These are phyloP conservation scores for Rubroboletus pulcherrimus DNA, from an alignment of 768 basidiomycete genomes.

Conservation along the genomic window DNA sequence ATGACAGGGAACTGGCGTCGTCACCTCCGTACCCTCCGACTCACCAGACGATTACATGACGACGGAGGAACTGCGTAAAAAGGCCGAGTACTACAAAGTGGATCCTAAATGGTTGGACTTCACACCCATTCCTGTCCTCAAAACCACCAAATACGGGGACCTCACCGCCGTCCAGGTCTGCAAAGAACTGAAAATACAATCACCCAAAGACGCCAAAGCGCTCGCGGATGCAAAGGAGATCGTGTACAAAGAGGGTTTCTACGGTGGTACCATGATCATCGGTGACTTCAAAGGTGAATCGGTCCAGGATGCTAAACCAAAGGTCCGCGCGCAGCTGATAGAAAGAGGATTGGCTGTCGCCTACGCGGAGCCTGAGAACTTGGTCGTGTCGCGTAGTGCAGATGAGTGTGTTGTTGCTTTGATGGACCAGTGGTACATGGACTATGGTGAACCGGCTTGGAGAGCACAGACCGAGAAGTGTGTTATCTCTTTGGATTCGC, in stretches of 20 bases:
- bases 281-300: slow-evolving; percentile 87
- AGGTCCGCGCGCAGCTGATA: slow-evolving; percentile 84
- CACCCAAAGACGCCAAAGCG: slow-evolving; percentile 90
- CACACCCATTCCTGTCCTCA: slow-evolving; percentile 84
- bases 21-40: slow-evolving; percentile 97
- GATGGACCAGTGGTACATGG: slow-evolving; percentile 99
- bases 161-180: slow-evolving; percentile 81
- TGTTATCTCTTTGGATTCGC: slow-evolving; percentile 25
- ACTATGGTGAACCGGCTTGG: slow-evolving; percentile 94
- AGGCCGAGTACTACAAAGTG: slow-evolving; percentile 94
- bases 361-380: slow-evolving; percentile 93
- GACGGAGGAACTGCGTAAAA: slow-evolving; percentile 88
- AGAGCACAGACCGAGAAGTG: slow-evolving; percentile 80
- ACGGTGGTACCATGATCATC: slow-evolving; percentile 84
- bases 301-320: slow-evolving; percentile 89
- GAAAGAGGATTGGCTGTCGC: slow-evolving; percentile 72
- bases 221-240: slow-evolving; percentile 96
- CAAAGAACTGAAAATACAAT: slow-evolving; percentile 89
- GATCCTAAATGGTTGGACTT: slow-evolving; percentile 82
- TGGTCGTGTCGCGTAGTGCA: slow-evolving; percentile 84
- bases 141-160: slow-evolving; percentile 89
- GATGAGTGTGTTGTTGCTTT: slow-evolving; percentile 98
- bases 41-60: slow-evolving; percentile 96
- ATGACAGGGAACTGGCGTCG: slow-evolving; percentile 90
- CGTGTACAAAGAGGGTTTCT: slow-evolving; percentile 98